A percentile compares a stretch with the other conserved stretches of the same genome.
Conservation (phyloP, 441 rosid species). For the Syzygium syzygioides region DNA sequence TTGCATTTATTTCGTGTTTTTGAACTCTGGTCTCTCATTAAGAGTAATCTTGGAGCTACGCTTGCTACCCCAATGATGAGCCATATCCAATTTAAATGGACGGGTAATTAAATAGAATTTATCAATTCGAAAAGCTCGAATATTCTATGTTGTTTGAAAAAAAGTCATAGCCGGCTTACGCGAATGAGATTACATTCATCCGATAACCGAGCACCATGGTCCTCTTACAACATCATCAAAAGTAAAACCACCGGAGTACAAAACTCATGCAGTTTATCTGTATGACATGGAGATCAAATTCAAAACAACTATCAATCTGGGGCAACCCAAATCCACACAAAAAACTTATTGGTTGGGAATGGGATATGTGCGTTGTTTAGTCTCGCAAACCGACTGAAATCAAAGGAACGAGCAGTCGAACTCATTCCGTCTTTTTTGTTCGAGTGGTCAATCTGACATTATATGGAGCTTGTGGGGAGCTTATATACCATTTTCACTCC, state of each 20-base stretch:
- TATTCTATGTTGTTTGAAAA: background rate
- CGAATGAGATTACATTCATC: background rate
- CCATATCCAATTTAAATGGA: background rate
- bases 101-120: background rate
- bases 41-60: background rate
- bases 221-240: background rate
- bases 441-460: background rate
- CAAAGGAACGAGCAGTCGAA: background rate
- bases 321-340: background rate
- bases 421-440: background rate
- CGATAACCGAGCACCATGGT: background rate
- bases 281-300: background rate
- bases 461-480: background rate
- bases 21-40: background rate
- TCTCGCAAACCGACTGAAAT: background rate
- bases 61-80: background rate
- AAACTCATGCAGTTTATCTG: accelerated
- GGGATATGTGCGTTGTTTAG: accelerated
- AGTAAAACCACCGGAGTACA: background rate
- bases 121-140: background rate
- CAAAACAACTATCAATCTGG: background rate
- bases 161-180: accelerated
- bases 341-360: background rate
- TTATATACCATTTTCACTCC: background rate
- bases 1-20: no score